Evolutionary conservation across 2,329 filamentous ascomycete species (phyloP).

Genomic region (Penicillium brasilianum): DNA sequence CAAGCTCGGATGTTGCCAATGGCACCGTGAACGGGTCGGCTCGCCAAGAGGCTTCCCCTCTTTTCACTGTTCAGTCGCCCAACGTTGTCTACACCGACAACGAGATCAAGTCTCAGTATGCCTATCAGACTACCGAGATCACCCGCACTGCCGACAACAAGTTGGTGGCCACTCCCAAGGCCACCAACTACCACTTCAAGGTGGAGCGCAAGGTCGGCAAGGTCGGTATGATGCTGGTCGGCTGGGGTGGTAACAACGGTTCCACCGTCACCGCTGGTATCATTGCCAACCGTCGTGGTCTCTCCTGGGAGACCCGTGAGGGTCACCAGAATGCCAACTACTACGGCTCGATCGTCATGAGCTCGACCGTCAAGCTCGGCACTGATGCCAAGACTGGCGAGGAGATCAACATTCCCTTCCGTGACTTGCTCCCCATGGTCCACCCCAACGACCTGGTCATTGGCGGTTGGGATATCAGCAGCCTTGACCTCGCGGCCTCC

Average conservation of each 20-base stretch:
- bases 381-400: slow-evolving; percentile 79
- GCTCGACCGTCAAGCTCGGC: slow-evolving; percentile 95
- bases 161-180: slow-evolving; percentile 81
- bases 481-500: slow-evolving; percentile 82
- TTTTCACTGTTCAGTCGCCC: slow-evolving; percentile 88
- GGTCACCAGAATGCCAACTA: slow-evolving; percentile 87
- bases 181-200: slow-evolving; percentile 96
- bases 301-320: slow-evolving; percentile 93
- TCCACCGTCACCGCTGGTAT: slow-evolving; percentile 97
- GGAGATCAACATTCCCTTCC: slow-evolving; percentile 96
- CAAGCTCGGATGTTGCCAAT: slow-evolving; percentile 64
- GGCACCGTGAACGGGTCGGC: slow-evolving; percentile 60
- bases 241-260: slow-evolving; percentile 97
- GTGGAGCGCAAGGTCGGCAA: slow-evolving; percentile 91
- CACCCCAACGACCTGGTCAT: slow-evolving; percentile 95
- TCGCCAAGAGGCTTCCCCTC: slow-evolving; percentile 52
- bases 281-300: slow-evolving; percentile 85
- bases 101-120: slow-evolving; percentile 92
- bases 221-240: slow-evolving; percentile 95
- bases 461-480: slow-evolving; percentile 97
- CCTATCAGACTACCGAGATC: slow-evolving; percentile 91
- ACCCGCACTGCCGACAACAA: slow-evolving; percentile 72
- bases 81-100: slow-evolving; percentile 89
- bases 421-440: slow-evolving; percentile 91
- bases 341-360: slow-evolving; percentile 97